Conservation (phyloP, 768 basidiomycete genomes). For the Hericium rajendrae region DNA sequence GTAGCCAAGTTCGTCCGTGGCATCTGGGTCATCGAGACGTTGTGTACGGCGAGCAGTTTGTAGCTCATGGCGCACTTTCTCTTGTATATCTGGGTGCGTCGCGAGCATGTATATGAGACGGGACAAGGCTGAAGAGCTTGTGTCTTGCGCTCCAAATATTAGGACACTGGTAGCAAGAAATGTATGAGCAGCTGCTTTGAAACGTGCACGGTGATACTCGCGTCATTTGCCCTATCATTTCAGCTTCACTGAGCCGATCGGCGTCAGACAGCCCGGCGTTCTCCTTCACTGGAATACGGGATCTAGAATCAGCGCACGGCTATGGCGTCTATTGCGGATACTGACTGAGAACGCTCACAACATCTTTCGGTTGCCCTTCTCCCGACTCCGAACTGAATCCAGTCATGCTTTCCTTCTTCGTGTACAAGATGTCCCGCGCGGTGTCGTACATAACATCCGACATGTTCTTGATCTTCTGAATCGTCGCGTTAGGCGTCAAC, state of each 20-base stretch:
- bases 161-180: neutral
- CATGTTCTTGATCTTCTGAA: conserved; percentile 19
- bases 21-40: neutral
- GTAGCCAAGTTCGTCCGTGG: conserved; percentile 15
- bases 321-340: conserved; percentile 2
- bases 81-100: conserved; percentile 18
- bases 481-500: conserved; percentile 17
- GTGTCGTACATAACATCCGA: conserved; percentile 22
- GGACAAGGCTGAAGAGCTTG: conserved; percentile 21
- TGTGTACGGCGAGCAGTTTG: neutral
- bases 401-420: conserved; percentile 20
- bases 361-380: neutral
- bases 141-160: conserved; percentile 11
- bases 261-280: conserved; percentile 20
- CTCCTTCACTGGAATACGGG: conserved; percentile 21
- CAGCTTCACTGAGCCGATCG: conserved; percentile 25
- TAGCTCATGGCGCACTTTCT: conserved; percentile 20
- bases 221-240: conserved; percentile 29
- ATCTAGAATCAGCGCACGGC: neutral
- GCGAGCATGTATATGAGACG: conserved; percentile 20
- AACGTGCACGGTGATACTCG: neutral
- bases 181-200: neutral
- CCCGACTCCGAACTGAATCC: neutral
- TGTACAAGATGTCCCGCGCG: conserved; percentile 18
- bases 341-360: neutral